A percentile compares a stretch with the other conserved stretches of the same genome.
These are phyloP conservation scores for Platismatia glauca DNA, from an alignment of 495 filamentous ascomycete species.

Conservation along the genomic window DNA sequence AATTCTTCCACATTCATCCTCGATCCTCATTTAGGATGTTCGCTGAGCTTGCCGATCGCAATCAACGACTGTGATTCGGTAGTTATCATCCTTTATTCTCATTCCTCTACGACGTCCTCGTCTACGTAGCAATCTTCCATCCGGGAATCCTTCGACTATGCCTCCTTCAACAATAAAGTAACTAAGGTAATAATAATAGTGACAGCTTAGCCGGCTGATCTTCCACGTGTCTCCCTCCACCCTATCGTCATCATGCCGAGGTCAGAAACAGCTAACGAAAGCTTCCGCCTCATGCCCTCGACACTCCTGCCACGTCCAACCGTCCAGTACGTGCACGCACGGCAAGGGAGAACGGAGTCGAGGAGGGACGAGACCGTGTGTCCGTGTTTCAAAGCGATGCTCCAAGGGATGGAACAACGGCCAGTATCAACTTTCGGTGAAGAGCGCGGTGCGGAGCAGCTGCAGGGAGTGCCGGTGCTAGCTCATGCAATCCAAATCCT, in stretches of 20 bases:
- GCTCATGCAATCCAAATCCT: not conserved
- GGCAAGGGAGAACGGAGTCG: too few relatives aligned
- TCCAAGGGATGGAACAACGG: too few relatives aligned
- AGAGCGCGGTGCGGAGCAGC: not conserved
- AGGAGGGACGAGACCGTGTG: too few relatives aligned
- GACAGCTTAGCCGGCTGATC: slow-evolving; percentile 1
- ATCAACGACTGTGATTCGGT: not conserved
- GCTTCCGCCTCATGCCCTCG: not conserved
- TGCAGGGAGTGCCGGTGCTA: not conserved
- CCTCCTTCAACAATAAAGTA: too few relatives aligned
- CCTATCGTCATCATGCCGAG: not conserved
- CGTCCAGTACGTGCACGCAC: too few relatives aligned
- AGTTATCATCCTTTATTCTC: too few relatives aligned
- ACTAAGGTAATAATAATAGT: too few relatives aligned
- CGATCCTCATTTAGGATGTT: not conserved
- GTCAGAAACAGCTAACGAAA: slow-evolving; percentile 3
- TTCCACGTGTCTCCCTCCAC: not conserved
- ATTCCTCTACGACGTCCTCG: not conserved
- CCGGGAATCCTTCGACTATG: too few relatives aligned
- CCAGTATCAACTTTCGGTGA: too few relatives aligned
- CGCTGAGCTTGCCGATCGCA: not conserved
- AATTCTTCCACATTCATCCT: not conserved
- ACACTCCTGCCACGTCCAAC: too few relatives aligned
- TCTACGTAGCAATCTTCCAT: too few relatives aligned
- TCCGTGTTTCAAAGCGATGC: too few relatives aligned